A percentile compares a stretch with the other conserved stretches of the same genome.
Evolutionary conservation across 371 early-diverging fungal species (phyloP).

Genomic region (Mucor circinelloides): DNA sequence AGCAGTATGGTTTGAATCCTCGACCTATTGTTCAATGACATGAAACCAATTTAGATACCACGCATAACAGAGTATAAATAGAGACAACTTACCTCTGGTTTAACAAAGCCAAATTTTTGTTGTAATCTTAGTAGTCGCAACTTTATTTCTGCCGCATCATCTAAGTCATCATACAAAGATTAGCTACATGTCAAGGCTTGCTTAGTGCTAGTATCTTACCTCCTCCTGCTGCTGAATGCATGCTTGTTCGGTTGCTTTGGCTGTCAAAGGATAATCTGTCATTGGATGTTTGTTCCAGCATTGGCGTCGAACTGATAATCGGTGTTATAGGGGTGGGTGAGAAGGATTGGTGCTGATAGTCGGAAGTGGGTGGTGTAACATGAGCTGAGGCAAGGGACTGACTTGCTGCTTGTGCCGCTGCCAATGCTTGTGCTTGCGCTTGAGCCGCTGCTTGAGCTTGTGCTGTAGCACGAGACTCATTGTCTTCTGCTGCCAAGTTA

Average conservation of each 20-base stretch:
- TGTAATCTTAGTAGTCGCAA: conserved; percentile 56
- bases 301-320: neutral
- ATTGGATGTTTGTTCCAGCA: neutral
- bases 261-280: neutral
- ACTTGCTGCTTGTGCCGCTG: neutral
- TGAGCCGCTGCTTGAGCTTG: neutral
- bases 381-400: neutral
- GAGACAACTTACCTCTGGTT: conserved; percentile 23
- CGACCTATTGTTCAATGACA: neutral
- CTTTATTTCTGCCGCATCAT: conserved; percentile 48
- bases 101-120: conserved; percentile 62
- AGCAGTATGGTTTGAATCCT: neutral
- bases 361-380: neutral
- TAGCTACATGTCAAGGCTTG: too few relatives aligned
- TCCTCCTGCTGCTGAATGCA: conserved; percentile 10
- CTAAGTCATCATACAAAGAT: conserved; percentile 19
- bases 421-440: conserved; percentile 2
- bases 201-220: neutral
- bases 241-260: conserved; percentile 3
- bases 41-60: neutral
- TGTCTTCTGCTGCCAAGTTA: conserved; percentile 66
- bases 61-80: neutral
- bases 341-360: neutral
- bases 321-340: neutral
- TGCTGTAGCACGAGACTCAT: conserved; percentile 29